These are phyloP conservation scores for Aquilaria yunnanensis DNA, from an alignment of 345 rosid genomes.

Conservation along the genomic window DNA sequence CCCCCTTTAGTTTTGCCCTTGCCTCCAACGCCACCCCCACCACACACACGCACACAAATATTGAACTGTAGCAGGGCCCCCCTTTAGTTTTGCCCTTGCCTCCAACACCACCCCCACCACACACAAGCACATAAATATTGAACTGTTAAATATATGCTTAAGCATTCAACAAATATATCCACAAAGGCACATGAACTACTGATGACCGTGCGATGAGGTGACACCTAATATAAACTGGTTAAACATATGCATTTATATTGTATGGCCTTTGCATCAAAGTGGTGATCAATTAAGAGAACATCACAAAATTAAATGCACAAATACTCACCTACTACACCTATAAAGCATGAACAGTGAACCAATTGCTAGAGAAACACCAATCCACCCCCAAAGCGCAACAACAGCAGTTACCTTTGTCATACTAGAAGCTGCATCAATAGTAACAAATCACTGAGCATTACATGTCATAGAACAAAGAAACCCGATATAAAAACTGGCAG, in stretches of 20 bases:
- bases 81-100: too few species aligned
- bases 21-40: too few species aligned
- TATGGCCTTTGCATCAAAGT: too few species aligned
- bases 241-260: not conserved
- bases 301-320: not conserved
- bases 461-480: conserved; percentile 1
- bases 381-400: conserved; percentile 86
- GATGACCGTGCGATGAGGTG: not conserved
- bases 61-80: too few species aligned
- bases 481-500: not conserved
- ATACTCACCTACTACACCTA: conserved; percentile 69
- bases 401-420: conserved; percentile 81
- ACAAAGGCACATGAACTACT: not conserved
- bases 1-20: too few species aligned
- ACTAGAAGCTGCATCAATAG: conserved; percentile 49
- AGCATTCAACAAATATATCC: not conserved
- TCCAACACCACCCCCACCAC: too few species aligned
- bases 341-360: conserved; percentile 55
- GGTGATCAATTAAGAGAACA: too few species aligned
- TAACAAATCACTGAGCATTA: conserved; percentile 20
- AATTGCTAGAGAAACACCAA: conserved; percentile 55
- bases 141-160: too few species aligned
- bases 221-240: conserved; percentile 3
- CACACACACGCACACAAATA: too few species aligned
- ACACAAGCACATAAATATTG: too few species aligned